phyloP scores from a whole-genome alignment of 1,284 basidiomycete genomes.

The Ganoderma meredithae region DNA sequence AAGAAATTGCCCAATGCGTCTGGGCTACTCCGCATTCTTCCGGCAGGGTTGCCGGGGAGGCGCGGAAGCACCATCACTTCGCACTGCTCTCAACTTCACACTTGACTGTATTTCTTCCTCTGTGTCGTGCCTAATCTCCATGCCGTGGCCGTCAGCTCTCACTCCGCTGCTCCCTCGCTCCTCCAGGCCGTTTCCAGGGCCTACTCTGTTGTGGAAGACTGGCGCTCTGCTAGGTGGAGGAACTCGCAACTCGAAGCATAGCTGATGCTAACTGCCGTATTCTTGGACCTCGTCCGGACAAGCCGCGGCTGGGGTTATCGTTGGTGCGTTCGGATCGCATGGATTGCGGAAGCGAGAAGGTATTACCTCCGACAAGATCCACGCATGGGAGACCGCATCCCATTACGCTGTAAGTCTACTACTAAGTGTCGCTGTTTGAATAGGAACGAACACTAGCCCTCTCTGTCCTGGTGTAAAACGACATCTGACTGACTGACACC shows the following conservation, averaged over 20 bases:
- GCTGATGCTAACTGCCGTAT: slow-evolving; percentile 5
- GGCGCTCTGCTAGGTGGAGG: slow-evolving; percentile 40
- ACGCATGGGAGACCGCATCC: slow-evolving; percentile 70
- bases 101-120: neutral
- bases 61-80: neutral
- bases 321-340: slow-evolving; percentile 78
- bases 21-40: neutral
- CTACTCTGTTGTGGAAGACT: slow-evolving; percentile 39
- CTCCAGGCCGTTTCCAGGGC: slow-evolving; percentile 26
- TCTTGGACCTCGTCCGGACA: slow-evolving; percentile 10
- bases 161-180: slow-evolving; percentile 39
- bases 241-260: neutral
- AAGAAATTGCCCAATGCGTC: slow-evolving; percentile 10
- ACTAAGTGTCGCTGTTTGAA: slow-evolving; percentile 38
- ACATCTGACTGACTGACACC: neutral
- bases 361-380: slow-evolving; percentile 59
- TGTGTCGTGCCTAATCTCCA: slow-evolving; percentile 5
- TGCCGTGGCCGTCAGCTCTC: slow-evolving; percentile 34
- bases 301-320: slow-evolving; percentile 66
- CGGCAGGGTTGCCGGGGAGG: neutral
- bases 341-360: slow-evolving; percentile 58
- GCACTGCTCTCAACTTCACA: neutral
- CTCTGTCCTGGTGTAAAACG: neutral
- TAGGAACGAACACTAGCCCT: neutral
- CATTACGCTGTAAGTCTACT: slow-evolving; percentile 60